A percentile compares a stretch with the other conserved stretches of the same genome.
phyloP scores from a whole-genome alignment of 2,329 filamentous ascomycete genomes.

The Lecanicillium sp. region DNA sequence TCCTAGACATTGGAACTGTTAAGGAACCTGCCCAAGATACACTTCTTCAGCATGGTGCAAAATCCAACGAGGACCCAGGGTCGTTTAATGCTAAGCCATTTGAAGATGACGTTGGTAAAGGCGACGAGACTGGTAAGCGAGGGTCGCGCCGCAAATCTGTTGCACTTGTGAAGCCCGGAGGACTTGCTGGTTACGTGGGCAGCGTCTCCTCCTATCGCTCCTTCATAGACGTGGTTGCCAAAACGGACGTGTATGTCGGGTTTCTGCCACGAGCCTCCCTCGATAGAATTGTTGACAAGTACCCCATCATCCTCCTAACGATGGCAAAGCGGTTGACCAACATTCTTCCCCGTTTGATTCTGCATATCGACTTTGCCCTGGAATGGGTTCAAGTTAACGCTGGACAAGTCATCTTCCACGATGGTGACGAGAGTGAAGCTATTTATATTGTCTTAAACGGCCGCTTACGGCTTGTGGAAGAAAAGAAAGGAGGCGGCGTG shows the following conservation, averaged over 20 bases:
- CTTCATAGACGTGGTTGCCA: constrained; percentile 92
- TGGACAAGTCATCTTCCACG: constrained; percentile 88
- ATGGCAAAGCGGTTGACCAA: constrained; percentile 93
- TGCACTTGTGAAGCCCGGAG: constrained; percentile 88
- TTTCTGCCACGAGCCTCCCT: constrained; percentile 80
- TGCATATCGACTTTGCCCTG: constrained; percentile 95
- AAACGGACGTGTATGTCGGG: constrained; percentile 96
- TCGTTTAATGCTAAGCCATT: constrained; percentile 14
- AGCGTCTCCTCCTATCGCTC: constrained; percentile 92
- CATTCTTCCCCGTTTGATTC: constrained; percentile 76
- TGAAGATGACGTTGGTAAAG: constrained; percentile 19
- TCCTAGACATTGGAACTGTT: constrained; percentile 87
- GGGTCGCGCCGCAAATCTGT: constrained; percentile 56
- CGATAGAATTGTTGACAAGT: constrained; percentile 85
- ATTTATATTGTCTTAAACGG: constrained; percentile 98
- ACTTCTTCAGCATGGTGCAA: constrained; percentile 12
- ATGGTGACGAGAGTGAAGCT: constrained; percentile 91
- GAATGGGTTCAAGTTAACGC: constrained; percentile 98
- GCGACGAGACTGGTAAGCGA: constrained; percentile 34
- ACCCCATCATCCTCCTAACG: constrained; percentile 85
- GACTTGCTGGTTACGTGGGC: constrained; percentile 87
- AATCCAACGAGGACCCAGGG: constrained; percentile 5
- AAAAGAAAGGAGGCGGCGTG: constrained; percentile 72
- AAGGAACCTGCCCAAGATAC: constrained; percentile 21
- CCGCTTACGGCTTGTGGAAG: constrained; percentile 74